phyloP scores from a whole-genome alignment of 225 moss, liverwort and hornwort species.

The Antitrichia curtipendula region DNA sequence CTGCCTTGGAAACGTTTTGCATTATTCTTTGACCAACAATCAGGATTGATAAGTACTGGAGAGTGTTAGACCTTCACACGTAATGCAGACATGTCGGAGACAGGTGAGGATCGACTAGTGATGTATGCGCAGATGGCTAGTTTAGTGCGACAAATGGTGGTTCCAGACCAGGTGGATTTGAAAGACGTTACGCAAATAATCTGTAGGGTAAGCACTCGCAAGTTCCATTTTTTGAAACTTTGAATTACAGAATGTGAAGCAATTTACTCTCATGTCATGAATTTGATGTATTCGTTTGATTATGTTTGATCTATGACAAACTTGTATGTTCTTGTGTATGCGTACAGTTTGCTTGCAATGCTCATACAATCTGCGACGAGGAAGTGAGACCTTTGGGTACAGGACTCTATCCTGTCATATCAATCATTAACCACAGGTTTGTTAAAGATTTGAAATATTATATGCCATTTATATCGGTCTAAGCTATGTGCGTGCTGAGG shows the following conservation, averaged over 20 bases:
- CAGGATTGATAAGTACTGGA: not conserved
- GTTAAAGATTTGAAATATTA: not conserved
- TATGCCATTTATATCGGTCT: not conserved
- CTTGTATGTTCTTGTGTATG: not conserved
- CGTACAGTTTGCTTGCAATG: slow-evolving; percentile 87
- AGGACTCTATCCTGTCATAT: slow-evolving; percentile 84
- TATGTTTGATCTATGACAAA: not conserved
- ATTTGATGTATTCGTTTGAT: not conserved
- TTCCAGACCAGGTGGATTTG: slow-evolving; percentile 49
- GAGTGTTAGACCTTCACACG: slow-evolving; percentile 27
- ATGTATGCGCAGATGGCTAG: slow-evolving; percentile 92
- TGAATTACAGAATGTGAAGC: not conserved
- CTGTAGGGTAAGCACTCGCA: slow-evolving; percentile 43
- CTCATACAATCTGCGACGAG: slow-evolving; percentile 90
- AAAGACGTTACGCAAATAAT: slow-evolving; percentile 56
- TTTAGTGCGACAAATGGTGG: slow-evolving; percentile 54
- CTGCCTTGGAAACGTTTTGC: not conserved
- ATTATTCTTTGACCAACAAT: not conserved
- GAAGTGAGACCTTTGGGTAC: slow-evolving; percentile 92
- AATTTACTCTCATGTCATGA: not conserved
- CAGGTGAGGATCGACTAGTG: slow-evolving; percentile 55
- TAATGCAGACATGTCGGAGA: slow-evolving; percentile 61
- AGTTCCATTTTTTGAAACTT: not conserved
- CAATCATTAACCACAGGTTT: slow-evolving; percentile 96
- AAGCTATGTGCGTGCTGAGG: not conserved